Base-by-base conservation (phyloP, 2,329 filamentous ascomycete genomes). In the Raffaelea ambrosiae region DNA sequence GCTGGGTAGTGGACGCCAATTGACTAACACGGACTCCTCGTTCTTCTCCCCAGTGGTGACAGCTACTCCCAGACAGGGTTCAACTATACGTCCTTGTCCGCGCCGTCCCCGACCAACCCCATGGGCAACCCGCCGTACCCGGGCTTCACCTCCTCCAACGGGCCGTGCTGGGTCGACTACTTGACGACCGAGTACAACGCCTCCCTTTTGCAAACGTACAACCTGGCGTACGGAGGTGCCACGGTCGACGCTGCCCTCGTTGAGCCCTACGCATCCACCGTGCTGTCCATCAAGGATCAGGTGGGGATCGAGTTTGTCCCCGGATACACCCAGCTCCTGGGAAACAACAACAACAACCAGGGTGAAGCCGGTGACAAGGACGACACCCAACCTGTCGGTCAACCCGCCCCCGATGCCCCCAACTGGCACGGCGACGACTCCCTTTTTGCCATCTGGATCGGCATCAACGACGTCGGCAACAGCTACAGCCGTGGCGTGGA, bases 111-210 rank as follows among this genome's bases (percentile, higher is more conserved):
- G 4, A 60, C 63, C 5, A 78, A 81, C 55, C 77, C 79, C 0
- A 65, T 84, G 52, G 80, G 80, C 10, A 84, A 84, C 61, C 79
- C 80, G 1, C 43, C 63, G 2, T 73, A 73, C 40, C 72, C 71
- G 0, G 68, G 72, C n/a, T 70, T 61, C 51, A 74, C 73, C 9
- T 65, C 68, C 19, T 61, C 62, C 20, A 69, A 69, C 38, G 73
- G 72, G 3, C 54, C 66, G 40, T 74, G 75, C 59, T 75, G 70
- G 70, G 63, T 73, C 16, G 72, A 66, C 45, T 68, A 69, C 49
- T 58, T 74, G 16, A 64, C 66, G 1, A 65, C 64, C 4, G 55
- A 64, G 43, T 63, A 68, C 57, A 73, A 74, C 55, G 53, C 58
- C 0, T 67, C 68, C 0, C 56, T 63, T 0, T 54, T 72, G 4